These are phyloP conservation scores for Adansonia madagascariensis DNA, from an alignment of 441 rosid species.

Conservation along the genomic window DNA sequence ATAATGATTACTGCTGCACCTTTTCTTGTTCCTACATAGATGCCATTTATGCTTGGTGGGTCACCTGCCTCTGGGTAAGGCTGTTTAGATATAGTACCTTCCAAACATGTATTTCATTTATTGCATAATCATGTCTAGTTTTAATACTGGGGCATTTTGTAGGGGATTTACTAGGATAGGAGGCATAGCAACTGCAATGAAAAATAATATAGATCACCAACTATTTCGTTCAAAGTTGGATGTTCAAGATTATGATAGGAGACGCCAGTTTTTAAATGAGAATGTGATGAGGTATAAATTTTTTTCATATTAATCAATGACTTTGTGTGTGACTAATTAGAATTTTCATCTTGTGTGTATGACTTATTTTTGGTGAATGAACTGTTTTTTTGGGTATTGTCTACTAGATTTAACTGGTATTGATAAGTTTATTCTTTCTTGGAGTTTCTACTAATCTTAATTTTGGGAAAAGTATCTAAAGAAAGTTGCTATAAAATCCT, in stretches of 20 bases:
- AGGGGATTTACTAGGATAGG: slow-evolving; percentile 42
- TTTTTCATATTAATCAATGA: neutral
- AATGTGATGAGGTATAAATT: slow-evolving; percentile 35
- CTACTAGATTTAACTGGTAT: neutral
- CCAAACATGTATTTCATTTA: slow-evolving; percentile 4
- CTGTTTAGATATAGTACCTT: slow-evolving; percentile 7
- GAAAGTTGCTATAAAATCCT: neutral
- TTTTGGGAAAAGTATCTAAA: neutral
- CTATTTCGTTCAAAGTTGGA: slow-evolving; percentile 23
- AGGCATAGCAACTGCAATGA: slow-evolving; percentile 31
- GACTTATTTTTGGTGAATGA: slow-evolving; percentile 7
- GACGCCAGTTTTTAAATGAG: slow-evolving; percentile 32
- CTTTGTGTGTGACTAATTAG: neutral
- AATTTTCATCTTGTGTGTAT: neutral
- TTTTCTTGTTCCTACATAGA: slow-evolving; percentile 35
- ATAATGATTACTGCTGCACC: slow-evolving; percentile 35
- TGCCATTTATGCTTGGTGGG: slow-evolving; percentile 39
- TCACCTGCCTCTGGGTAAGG: slow-evolving; percentile 45
- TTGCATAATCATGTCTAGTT: neutral
- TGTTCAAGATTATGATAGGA: slow-evolving; percentile 36
- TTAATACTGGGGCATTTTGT: slow-evolving; percentile 29
- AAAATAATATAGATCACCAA: slow-evolving; percentile 26
- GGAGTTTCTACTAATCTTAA: neutral
- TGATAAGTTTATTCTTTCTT: neutral
- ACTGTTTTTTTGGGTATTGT: neutral